Conservation (phyloP, 257 asterid genomes). For the Ophiorrhiza pumila region DNA sequence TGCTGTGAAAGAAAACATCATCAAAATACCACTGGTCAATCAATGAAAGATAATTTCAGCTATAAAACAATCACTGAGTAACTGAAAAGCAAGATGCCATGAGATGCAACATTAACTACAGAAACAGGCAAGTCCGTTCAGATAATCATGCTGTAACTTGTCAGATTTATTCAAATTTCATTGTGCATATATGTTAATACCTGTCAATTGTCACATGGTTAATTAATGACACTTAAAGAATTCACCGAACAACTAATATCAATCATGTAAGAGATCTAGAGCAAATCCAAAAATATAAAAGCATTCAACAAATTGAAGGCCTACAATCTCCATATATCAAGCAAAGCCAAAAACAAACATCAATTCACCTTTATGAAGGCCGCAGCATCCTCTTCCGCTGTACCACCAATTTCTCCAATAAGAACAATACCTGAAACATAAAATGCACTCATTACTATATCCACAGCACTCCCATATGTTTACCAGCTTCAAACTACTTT, state of each 20-base stretch:
- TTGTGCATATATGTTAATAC: background rate
- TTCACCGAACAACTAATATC: background rate
- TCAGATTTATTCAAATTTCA: background rate
- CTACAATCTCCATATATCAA: background rate
- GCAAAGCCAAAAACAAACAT: background rate
- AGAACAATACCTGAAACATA: conserved; percentile 70
- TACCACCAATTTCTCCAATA: conserved; percentile 97
- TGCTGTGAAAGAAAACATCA: background rate
- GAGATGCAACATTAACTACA: background rate
- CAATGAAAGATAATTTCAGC: background rate
- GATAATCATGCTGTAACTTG: background rate
- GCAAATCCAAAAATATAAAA: background rate
- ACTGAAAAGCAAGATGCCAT: background rate
- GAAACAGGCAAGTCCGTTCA: background rate
- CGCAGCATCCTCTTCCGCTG: conserved; percentile 99
- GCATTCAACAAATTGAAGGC: conserved; percentile 2
- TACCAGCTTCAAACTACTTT: background rate
- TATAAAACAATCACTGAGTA: background rate
- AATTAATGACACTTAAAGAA: background rate
- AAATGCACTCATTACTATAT: conserved; percentile 16
- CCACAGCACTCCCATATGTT: conserved; percentile 7
- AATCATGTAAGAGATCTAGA: background rate
- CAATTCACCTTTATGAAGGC: conserved; percentile 79
- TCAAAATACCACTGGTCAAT: background rate
- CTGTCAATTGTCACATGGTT: background rate